These are phyloP conservation scores for Boletus reticulatus DNA, from an alignment of 768 basidiomycete species.

Conservation along the genomic window DNA sequence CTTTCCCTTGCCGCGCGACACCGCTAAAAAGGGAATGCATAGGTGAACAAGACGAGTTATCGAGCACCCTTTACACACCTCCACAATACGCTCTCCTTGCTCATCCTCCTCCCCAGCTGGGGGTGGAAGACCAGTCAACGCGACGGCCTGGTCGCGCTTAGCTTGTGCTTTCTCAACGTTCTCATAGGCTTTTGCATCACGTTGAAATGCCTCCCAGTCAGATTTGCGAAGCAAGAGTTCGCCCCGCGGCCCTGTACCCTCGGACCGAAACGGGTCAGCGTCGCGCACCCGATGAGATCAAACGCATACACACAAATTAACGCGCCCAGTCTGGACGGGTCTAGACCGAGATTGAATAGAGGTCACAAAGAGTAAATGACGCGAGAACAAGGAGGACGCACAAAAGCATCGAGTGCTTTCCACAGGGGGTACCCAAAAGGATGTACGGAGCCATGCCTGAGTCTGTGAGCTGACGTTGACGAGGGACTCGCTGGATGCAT, in stretches of 20 bases:
- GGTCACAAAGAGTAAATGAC: background rate
- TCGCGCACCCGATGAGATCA: too few species aligned
- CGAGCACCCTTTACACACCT: background rate
- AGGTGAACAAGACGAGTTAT: background rate
- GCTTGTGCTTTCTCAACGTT: background rate
- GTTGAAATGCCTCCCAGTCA: constrained; percentile 11
- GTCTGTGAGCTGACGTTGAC: background rate
- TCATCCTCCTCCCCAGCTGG: background rate
- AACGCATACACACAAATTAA: constrained; percentile 13
- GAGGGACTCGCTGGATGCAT: constrained; percentile 12
- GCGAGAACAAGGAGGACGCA: constrained; percentile 4
- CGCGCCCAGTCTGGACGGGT: background rate
- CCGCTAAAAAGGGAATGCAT: constrained; percentile 3
- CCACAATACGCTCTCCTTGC: background rate
- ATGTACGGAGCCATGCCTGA: background rate
- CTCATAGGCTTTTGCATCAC: constrained; percentile 1
- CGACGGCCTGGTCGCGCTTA: too few species aligned
- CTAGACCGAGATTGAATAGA: background rate
- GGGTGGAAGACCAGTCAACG: background rate
- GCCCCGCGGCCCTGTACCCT: constrained; percentile 20
- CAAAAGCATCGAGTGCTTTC: constrained; percentile 23
- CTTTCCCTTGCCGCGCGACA: background rate
- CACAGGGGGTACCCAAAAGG: constrained; percentile 21
- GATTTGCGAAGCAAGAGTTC: constrained; percentile 15
- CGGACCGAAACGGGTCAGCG: background rate